These are phyloP conservation scores for Kwoniella pini DNA, from an alignment of 768 basidiomycete genomes.

Conservation along the genomic window DNA sequence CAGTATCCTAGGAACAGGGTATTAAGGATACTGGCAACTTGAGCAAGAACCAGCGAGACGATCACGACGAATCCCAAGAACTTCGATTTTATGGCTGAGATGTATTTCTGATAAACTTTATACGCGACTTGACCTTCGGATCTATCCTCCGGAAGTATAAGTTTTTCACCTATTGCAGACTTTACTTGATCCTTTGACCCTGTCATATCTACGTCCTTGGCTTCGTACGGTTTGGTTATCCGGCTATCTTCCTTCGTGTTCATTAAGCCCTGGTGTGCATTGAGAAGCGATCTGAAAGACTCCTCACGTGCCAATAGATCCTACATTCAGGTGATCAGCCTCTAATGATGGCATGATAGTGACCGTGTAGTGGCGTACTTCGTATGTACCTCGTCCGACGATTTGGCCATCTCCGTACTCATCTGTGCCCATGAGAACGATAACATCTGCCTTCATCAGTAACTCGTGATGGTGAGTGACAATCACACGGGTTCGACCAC, in stretches of 20 bases:
- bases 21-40: constrained; percentile 64
- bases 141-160: constrained; percentile 61
- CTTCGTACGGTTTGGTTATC: not conserved
- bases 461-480: constrained; percentile 57
- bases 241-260: not conserved
- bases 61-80: constrained; percentile 19
- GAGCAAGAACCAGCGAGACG: constrained; percentile 53
- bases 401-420: constrained; percentile 54
- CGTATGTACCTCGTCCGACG: constrained; percentile 66
- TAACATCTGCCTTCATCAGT: constrained; percentile 44
- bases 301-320: constrained; percentile 27
- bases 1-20: constrained; percentile 76
- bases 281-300: constrained; percentile 52
- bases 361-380: constrained; percentile 29
- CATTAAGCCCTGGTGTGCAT: constrained; percentile 45
- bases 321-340: constrained; percentile 5
- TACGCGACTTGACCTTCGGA: constrained; percentile 61
- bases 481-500: constrained; percentile 63
- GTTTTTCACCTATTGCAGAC: constrained; percentile 14
- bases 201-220: not conserved
- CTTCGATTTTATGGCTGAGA: constrained; percentile 33
- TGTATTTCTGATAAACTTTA: constrained; percentile 56
- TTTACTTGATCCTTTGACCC: not conserved
- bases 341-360: not conserved
- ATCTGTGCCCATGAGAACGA: constrained; percentile 50